phyloP scores from a whole-genome alignment of 306 rosid genomes.

The Dalbergia oliveri region DNA sequence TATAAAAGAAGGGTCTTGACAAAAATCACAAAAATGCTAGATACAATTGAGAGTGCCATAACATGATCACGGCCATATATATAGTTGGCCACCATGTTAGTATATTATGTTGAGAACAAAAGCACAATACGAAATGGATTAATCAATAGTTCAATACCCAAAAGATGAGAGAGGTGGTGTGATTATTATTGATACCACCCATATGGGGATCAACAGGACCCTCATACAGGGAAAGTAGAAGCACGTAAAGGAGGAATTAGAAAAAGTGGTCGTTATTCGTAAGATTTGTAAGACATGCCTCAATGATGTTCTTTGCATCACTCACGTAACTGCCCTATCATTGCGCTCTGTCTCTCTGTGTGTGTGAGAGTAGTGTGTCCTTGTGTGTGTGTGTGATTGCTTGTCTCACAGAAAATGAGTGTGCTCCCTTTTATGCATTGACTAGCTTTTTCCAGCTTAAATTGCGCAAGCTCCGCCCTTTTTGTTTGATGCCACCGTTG shows the following conservation, averaged over 20 bases:
- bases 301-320: slow-evolving; percentile 44
- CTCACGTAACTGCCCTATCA: slow-evolving; percentile 48
- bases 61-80: slow-evolving; percentile 19
- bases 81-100: neutral
- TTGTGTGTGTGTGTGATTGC: neutral
- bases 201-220: slow-evolving; percentile 59
- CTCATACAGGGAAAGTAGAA: slow-evolving; percentile 49
- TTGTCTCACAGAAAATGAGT: slow-evolving; percentile 41
- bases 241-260: slow-evolving; percentile 43
- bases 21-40: neutral
- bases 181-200: slow-evolving; percentile 55
- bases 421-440: slow-evolving; percentile 17
- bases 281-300: slow-evolving; percentile 45
- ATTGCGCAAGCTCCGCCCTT: slow-evolving; percentile 52
- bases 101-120: slow-evolving; percentile 28
- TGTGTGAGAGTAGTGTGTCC: neutral
- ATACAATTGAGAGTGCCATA: slow-evolving; percentile 16
- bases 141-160: neutral
- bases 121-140: slow-evolving; percentile 19
- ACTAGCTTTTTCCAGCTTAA: slow-evolving; percentile 53
- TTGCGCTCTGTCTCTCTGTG: slow-evolving; percentile 33
- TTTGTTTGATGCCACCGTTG: slow-evolving; percentile 25
- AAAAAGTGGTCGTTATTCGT: slow-evolving; percentile 32
- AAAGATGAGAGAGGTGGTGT: slow-evolving; percentile 20
- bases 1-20: neutral